Percentiles rank a stretch among this genome's conserved stretches.
phyloP scores from a whole-genome alignment of 495 filamentous ascomycete species.

The Aspergillus avenaceus region DNA sequence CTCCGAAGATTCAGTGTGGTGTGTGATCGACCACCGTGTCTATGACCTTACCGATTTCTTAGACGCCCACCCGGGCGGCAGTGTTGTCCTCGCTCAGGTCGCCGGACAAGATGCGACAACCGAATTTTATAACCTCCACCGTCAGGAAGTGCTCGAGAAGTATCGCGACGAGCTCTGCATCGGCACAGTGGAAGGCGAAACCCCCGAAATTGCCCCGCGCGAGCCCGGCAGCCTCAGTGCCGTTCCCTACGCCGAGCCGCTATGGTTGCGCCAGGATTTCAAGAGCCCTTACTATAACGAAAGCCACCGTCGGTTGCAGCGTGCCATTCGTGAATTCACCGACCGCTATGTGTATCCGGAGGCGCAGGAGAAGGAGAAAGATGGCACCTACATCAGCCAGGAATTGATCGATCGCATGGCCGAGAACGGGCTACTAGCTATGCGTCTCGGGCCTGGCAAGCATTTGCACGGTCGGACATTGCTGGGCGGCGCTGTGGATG shows the following conservation, averaged over 20 bases:
- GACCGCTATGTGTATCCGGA: slow-evolving; percentile 68
- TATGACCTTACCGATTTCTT: slow-evolving; percentile 57
- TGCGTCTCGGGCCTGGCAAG: slow-evolving; percentile 80
- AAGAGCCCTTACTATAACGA: slow-evolving; percentile 82
- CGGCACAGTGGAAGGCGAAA: slow-evolving; percentile 71
- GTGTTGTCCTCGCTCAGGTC: slow-evolving; percentile 48
- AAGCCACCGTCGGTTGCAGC: slow-evolving; percentile 65
- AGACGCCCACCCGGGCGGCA: slow-evolving; percentile 58
- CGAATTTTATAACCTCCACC: slow-evolving; percentile 56
- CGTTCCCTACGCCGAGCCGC: slow-evolving; percentile 76
- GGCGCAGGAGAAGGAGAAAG: slow-evolving; percentile 72
- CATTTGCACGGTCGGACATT: slow-evolving; percentile 69
- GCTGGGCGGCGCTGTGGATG: slow-evolving; percentile 65
- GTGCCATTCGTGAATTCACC: slow-evolving; percentile 69
- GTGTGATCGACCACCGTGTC: slow-evolving; percentile 56
- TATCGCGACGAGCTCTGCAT: slow-evolving; percentile 67
- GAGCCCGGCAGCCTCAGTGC: slow-evolving; percentile 64
- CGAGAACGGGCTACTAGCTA: slow-evolving; percentile 67
- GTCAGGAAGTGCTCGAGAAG: slow-evolving; percentile 64
- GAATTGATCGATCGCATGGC: slow-evolving; percentile 76
- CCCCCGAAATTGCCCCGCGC: slow-evolving; percentile 68
- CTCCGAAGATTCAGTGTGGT: slow-evolving; percentile 52
- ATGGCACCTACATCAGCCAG: slow-evolving; percentile 71
- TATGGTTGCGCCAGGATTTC: slow-evolving; percentile 77
- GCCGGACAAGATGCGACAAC: slow-evolving; percentile 55